Conservation (phyloP, 805 yeast genomes). For the Metschnikowia amazonensis region DNA sequence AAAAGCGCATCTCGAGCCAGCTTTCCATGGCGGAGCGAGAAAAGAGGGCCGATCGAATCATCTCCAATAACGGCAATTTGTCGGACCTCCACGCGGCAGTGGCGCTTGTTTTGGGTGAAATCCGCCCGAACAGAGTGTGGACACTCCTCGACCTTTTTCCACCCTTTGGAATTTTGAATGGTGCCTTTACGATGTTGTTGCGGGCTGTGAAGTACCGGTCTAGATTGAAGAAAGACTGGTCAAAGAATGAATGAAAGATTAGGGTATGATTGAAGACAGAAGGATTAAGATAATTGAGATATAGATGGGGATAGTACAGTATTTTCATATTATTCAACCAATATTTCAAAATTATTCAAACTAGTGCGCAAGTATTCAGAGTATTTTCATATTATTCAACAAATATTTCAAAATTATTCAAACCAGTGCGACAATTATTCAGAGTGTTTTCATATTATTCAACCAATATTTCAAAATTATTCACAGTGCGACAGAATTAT, state of each 20-base stretch:
- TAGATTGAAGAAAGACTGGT: background rate
- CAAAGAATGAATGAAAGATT: background rate
- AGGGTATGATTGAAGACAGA: background rate
- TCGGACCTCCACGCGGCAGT: conserved; percentile 23
- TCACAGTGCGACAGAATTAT: too few relatives aligned
- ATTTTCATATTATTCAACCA: too few relatives aligned
- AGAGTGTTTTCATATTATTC: too few relatives aligned
- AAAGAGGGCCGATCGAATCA: conserved; percentile 56
- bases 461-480: too few relatives aligned
- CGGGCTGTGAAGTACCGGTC: conserved; percentile 5
- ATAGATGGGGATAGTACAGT: too few relatives aligned
- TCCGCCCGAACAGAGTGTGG: conserved; percentile 27
- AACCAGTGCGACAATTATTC: too few relatives aligned
- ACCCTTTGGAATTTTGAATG: conserved; percentile 31
- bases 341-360: too few relatives aligned
- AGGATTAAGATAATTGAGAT: too few relatives aligned
- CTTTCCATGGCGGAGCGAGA: conserved; percentile 60
- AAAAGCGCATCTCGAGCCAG: conserved; percentile 70
- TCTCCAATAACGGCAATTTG: conserved; percentile 53
- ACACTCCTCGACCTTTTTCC: conserved; percentile 35
- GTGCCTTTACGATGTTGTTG: conserved; percentile 5
- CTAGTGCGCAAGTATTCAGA: too few relatives aligned
- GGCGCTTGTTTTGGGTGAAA: conserved; percentile 21
- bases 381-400: too few relatives aligned
- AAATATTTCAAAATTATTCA: too few relatives aligned